Conservation (phyloP, 306 rosid species). For the Quercus bicolor region DNA sequence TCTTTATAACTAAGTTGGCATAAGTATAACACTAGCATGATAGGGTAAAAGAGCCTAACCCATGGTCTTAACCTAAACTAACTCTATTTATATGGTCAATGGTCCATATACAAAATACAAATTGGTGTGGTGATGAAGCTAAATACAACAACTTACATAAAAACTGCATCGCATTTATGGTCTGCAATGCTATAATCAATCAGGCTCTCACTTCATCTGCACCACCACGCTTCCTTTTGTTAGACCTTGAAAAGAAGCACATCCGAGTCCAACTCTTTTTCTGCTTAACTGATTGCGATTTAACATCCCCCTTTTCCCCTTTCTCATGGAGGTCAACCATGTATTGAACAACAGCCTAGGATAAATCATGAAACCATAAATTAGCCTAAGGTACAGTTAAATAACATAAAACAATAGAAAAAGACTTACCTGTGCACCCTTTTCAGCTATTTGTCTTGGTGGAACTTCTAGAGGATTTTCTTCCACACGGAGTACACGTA, state of each 20-base stretch:
- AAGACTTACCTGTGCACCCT: slow-evolving; percentile 73
- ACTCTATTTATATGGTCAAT: slow-evolving; percentile 11
- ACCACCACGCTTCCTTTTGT: slow-evolving; percentile 71
- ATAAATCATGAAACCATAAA: slow-evolving; percentile 27
- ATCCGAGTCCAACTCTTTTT: slow-evolving; percentile 75
- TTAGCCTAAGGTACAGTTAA: slow-evolving; percentile 9
- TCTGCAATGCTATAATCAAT: slow-evolving; percentile 22
- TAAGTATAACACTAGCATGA: background rate
- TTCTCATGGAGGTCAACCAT: slow-evolving; percentile 64
- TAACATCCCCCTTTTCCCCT: slow-evolving; percentile 49
- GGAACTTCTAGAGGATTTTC: slow-evolving; percentile 93
- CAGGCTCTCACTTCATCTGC: slow-evolving; percentile 51
- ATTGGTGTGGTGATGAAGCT: slow-evolving; percentile 5
- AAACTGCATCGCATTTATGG: slow-evolving; percentile 12
- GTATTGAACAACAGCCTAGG: slow-evolving; percentile 86
- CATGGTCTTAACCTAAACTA: background rate
- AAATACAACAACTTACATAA: slow-evolving; percentile 42
- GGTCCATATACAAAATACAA: background rate
- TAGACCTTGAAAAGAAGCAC: slow-evolving; percentile 64
- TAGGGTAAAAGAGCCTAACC: background rate
- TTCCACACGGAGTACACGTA: slow-evolving; percentile 64
- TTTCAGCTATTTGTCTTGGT: slow-evolving; percentile 67
- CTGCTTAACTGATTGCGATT: slow-evolving; percentile 52
- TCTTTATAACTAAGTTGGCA: no score
- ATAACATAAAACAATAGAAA: slow-evolving; percentile 4